Conservation (phyloP, 2,329 filamentous ascomycete species). For the Escovopsis sp. region DNA sequence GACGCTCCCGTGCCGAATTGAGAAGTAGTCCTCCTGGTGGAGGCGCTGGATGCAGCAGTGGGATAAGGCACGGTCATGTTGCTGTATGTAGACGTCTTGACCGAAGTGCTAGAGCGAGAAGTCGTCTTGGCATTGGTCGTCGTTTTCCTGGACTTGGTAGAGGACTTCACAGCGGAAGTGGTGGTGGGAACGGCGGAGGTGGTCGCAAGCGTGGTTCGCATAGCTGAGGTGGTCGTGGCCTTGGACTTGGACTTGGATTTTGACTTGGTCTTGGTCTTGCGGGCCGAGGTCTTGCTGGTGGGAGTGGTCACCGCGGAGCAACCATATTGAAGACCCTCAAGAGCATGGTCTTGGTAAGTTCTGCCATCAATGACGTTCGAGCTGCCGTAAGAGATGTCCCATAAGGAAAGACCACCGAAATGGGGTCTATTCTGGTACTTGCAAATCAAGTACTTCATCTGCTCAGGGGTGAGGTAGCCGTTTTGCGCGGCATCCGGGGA, state of each 20-base stretch:
- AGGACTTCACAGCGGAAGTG: slow-evolving; percentile 2
- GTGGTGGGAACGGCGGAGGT: slow-evolving; percentile 3
- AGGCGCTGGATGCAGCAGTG: neutral
- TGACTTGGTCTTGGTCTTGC: slow-evolving; percentile 5
- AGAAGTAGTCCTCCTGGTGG: neutral
- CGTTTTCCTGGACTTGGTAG: slow-evolving; percentile 1
- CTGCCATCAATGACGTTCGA: slow-evolving; percentile 19
- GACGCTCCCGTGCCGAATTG: neutral
- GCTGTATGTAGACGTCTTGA: neutral
- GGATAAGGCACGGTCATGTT: neutral
- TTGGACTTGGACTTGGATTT: slow-evolving; percentile 5
- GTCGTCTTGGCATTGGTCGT: slow-evolving; percentile 1
- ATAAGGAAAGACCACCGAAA: slow-evolving; percentile 32
- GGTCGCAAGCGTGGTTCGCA: slow-evolving; percentile 4
- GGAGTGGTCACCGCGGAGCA: slow-evolving; percentile 16
- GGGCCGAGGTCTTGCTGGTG: slow-evolving; percentile 7
- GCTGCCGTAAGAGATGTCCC: slow-evolving; percentile 25
- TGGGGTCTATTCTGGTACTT: slow-evolving; percentile 19
- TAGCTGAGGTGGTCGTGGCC: slow-evolving; percentile 3
- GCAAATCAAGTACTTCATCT: slow-evolving; percentile 25
- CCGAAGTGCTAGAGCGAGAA: neutral
- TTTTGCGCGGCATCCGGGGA: slow-evolving; percentile 12
- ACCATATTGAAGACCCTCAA: slow-evolving; percentile 23
- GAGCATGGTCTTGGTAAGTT: slow-evolving; percentile 21
- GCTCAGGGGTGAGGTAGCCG: slow-evolving; percentile 21